These are phyloP conservation scores for Dioscorea dumetorum DNA, from an alignment of 106 monocot genomes.

Conservation along the genomic window DNA sequence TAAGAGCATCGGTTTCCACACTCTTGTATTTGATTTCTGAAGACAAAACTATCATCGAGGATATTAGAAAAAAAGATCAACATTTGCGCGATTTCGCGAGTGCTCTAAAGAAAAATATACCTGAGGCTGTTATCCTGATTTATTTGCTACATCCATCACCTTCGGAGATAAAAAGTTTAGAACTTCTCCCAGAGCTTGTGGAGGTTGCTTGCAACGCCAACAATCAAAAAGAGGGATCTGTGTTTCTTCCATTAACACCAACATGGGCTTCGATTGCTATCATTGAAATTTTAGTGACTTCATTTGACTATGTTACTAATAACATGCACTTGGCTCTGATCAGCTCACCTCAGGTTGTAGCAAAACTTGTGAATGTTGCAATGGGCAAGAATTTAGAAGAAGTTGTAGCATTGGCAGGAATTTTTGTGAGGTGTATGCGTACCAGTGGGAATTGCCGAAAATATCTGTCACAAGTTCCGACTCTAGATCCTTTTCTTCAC, in stretches of 20 bases:
- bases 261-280: constrained; percentile 77
- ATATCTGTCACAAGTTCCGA: constrained; percentile 78
- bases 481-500: constrained; percentile 76
- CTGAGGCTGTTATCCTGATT: constrained; percentile 81
- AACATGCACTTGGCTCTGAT: constrained; percentile 69
- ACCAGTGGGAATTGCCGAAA: constrained; percentile 81
- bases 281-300: constrained; percentile 81
- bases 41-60: constrained; percentile 66
- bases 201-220: constrained; percentile 70
- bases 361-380: constrained; percentile 71
- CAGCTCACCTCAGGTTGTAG: constrained; percentile 62
- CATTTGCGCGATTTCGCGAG: constrained; percentile 50
- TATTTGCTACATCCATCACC: constrained; percentile 86
- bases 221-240: constrained; percentile 20
- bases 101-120: constrained; percentile 73
- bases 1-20: constrained; percentile 54
- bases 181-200: constrained; percentile 64
- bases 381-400: constrained; percentile 69
- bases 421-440: constrained; percentile 87
- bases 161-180: constrained; percentile 68
- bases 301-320: constrained; percentile 87
- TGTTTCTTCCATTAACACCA: constrained; percentile 59
- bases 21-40: constrained; percentile 69
- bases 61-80: constrained; percentile 65
- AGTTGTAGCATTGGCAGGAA: constrained; percentile 60